Conservation (phyloP, 352 stramenopile species). For the Globisporangium irregulare region DNA sequence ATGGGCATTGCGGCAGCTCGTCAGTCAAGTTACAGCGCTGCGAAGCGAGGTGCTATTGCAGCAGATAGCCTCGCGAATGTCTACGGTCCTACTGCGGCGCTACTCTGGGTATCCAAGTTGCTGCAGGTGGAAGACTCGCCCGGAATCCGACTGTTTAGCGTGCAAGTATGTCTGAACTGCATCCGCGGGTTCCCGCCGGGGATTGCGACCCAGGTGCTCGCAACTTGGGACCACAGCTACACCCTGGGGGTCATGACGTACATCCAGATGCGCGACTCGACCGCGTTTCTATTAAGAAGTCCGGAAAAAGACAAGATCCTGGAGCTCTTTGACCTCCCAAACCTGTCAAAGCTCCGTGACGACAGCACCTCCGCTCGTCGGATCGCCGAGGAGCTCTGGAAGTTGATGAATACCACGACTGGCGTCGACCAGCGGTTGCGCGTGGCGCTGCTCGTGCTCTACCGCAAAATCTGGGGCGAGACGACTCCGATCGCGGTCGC, state of each 20-base stretch:
- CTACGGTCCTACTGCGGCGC: conserved; percentile 62
- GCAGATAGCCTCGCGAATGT: conserved; percentile 42
- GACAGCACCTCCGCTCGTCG: conserved; percentile 70
- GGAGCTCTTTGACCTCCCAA: conserved; percentile 57
- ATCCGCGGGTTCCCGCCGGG: conserved; percentile 71
- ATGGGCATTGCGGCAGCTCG: conserved; percentile 11
- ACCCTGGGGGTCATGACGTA: conserved; percentile 66
- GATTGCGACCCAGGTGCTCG: conserved; percentile 69
- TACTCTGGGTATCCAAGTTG: conserved; percentile 68
- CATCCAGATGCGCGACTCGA: conserved; percentile 79
- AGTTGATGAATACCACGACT: conserved; percentile 63
- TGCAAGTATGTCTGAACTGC: conserved; percentile 82
- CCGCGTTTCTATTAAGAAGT: conserved; percentile 70
- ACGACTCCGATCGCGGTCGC: conserved; percentile 75
- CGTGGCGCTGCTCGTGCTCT: conserved; percentile 73
- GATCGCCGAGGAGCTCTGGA: conserved; percentile 69
- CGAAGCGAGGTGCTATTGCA: conserved; percentile 15
- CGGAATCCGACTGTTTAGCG: conserved; percentile 66
- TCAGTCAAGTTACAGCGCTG: conserved; percentile 1
- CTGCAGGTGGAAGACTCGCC: conserved; percentile 65
- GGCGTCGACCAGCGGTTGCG: conserved; percentile 70
- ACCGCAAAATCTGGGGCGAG: conserved; percentile 79
- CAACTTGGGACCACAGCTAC: conserved; percentile 82
- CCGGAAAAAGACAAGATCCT: conserved; percentile 72
- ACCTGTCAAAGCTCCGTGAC: conserved; percentile 61